phyloP scores from a whole-genome alignment of 2,329 filamentous ascomycete genomes.

The Alternaria gaisen region DNA sequence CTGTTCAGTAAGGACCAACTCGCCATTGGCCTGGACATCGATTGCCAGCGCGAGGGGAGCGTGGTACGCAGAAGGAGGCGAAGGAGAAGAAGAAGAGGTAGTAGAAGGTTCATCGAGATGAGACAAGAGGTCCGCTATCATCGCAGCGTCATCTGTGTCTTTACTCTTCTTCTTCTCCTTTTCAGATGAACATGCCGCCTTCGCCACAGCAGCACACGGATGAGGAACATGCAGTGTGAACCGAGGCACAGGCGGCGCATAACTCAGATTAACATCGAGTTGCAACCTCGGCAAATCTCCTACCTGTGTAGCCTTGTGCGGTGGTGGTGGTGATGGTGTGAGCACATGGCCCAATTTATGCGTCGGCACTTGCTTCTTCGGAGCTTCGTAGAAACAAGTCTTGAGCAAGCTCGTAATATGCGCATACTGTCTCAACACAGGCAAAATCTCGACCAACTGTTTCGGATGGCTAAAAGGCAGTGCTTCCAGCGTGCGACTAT shows the following conservation, averaged over 20 bases:
- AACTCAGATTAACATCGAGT: slow-evolving; percentile 44
- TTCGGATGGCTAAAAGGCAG: slow-evolving; percentile 81
- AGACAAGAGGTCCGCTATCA: slow-evolving; percentile 16
- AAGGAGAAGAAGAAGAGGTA: too few species aligned
- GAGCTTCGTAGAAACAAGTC: slow-evolving; percentile 61
- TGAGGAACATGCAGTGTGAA: slow-evolving; percentile 44
- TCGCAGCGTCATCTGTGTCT: not conserved
- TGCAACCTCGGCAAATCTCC: slow-evolving; percentile 17
- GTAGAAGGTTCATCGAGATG: slow-evolving; percentile 16
- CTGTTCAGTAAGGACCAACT: slow-evolving; percentile 66
- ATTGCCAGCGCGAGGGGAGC: slow-evolving; percentile 62
- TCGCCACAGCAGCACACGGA: slow-evolving; percentile 19
- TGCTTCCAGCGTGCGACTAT: slow-evolving; percentile 71
- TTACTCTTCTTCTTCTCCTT: not conserved
- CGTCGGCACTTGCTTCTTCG: slow-evolving; percentile 37
- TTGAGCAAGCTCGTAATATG: slow-evolving; percentile 71
- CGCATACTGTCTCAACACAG: slow-evolving; percentile 75
- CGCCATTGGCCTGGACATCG: slow-evolving; percentile 67
- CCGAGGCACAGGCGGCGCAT: slow-evolving; percentile 44
- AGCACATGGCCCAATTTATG: slow-evolving; percentile 13
- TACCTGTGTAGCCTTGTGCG: not conserved
- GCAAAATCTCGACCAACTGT: slow-evolving; percentile 78
- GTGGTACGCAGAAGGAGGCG: slow-evolving; percentile 16
- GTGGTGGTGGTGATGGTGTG: not conserved
- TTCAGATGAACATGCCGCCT: not conserved